These are phyloP conservation scores for Prunus kanzakura DNA, from an alignment of 306 rosid species.

Conservation along the genomic window DNA sequence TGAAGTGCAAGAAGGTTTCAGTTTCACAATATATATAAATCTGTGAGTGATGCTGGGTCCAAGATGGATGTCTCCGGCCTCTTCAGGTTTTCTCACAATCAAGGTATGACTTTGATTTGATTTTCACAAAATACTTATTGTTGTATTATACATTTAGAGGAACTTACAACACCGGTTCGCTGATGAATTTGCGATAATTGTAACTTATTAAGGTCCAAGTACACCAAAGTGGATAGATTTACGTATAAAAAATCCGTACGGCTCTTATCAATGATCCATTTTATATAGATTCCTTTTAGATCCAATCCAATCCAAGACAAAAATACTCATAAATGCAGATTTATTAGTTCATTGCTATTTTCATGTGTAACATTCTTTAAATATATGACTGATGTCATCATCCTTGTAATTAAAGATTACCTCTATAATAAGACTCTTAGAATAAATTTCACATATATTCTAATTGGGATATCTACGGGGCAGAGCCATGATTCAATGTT, in stretches of 20 bases:
- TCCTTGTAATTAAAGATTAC: too few relatives aligned
- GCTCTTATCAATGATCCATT: background rate
- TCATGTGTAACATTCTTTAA: too few relatives aligned
- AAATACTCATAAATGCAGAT: background rate
- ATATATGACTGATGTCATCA: too few relatives aligned
- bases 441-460: too few relatives aligned
- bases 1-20: background rate
- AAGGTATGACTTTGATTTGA: background rate
- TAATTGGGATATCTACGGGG: too few relatives aligned
- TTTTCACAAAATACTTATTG: background rate
- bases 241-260: background rate
- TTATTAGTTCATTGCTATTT: too few relatives aligned
- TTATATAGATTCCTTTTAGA: background rate
- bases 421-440: too few relatives aligned
- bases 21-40: background rate
- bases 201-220: background rate
- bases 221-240: constrained; percentile 1
- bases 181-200: background rate
- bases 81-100: background rate
- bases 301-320: background rate
- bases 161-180: background rate
- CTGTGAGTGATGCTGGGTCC: background rate
- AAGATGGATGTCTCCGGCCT: background rate
- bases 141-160: background rate
- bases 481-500: too few relatives aligned